phyloP scores from a whole-genome alignment of 768 basidiomycete genomes.

The Mrakia gelida region DNA sequence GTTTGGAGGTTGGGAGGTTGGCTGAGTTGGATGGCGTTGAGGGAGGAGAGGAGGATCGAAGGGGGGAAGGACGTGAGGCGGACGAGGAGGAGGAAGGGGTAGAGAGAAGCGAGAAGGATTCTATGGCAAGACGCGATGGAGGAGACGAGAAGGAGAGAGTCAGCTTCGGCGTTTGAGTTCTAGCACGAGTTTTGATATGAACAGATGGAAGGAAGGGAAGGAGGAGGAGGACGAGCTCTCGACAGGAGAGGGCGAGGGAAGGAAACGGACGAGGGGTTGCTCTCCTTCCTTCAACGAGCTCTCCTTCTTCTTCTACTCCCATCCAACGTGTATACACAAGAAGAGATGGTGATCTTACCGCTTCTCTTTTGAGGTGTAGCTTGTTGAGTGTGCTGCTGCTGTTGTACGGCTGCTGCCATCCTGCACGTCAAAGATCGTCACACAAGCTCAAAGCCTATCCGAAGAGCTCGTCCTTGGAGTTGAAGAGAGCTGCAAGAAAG shows the following conservation, averaged over 20 bases:
- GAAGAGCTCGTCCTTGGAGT: no score
- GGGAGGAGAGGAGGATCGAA: constrained; percentile 4
- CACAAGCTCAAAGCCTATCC: no score
- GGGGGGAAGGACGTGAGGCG: constrained; percentile 1
- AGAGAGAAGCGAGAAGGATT: background rate
- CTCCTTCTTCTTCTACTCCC: background rate
- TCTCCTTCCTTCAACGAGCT: background rate
- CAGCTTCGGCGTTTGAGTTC: background rate
- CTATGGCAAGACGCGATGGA: background rate
- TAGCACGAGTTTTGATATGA: background rate
- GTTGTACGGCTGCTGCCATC: background rate
- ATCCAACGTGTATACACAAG: background rate
- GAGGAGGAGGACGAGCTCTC: background rate
- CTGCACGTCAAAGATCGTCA: no score
- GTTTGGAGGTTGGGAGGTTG: background rate
- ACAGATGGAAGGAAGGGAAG: background rate
- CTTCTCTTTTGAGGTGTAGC: constrained; percentile 1
- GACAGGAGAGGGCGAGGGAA: constrained; percentile 2
- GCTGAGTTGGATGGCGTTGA: background rate
- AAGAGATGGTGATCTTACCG: background rate
- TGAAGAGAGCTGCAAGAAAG: no score
- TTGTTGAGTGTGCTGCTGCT: background rate
- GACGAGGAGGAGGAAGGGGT: background rate
- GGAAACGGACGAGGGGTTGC: no score
- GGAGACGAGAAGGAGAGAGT: background rate